These are phyloP conservation scores for Sclerotinia borealis DNA, from an alignment of 2,329 filamentous ascomycete species.

Conservation along the genomic window DNA sequence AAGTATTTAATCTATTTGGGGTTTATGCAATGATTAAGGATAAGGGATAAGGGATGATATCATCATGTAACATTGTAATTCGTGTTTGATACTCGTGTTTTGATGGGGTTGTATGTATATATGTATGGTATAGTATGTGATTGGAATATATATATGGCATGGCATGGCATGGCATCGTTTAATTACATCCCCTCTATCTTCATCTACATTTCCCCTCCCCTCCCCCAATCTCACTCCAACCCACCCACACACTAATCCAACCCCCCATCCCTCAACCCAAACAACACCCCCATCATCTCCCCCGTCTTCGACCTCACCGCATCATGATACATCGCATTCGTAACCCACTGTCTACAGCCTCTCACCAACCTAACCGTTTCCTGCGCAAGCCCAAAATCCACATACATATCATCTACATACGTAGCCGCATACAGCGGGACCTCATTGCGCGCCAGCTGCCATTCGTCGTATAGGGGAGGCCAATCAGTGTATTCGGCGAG, in stretches of 20 bases:
- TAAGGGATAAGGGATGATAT: too few relatives aligned
- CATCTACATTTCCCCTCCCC: too few relatives aligned
- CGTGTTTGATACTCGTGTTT: too few relatives aligned
- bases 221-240: not conserved
- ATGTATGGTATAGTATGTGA: too few relatives aligned
- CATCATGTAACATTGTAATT: too few relatives aligned
- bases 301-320: constrained; percentile 67
- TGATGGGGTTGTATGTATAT: too few relatives aligned
- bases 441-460: constrained; percentile 66
- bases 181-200: too few relatives aligned
- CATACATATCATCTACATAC: constrained; percentile 88
- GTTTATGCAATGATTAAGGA: too few relatives aligned
- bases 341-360: constrained; percentile 74
- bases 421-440: constrained; percentile 83
- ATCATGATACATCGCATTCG: constrained; percentile 83
- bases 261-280: constrained; percentile 65
- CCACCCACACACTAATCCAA: constrained; percentile 41
- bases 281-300: constrained; percentile 71
- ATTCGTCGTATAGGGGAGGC: constrained; percentile 69
- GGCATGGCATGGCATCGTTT: too few relatives aligned
- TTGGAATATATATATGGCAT: too few relatives aligned
- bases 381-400: constrained; percentile 68
- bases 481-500: constrained; percentile 65
- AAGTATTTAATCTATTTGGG: not conserved
- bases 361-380: constrained; percentile 70